Base-by-base conservation (phyloP, 2,329 filamentous ascomycete species). In the Periconia digitata region DNA sequence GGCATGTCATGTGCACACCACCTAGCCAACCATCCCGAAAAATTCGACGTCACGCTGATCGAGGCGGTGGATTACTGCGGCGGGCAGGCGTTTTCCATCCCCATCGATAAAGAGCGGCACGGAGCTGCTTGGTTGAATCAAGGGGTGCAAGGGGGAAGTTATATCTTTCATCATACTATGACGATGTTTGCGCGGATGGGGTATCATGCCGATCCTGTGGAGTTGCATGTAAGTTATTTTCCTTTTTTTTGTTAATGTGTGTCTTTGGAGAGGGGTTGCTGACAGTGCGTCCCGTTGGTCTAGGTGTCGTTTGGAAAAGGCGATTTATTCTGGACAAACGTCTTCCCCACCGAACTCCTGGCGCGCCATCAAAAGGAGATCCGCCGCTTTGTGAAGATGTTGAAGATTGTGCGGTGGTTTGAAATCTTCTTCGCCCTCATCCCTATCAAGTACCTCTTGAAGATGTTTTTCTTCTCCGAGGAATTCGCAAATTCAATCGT, bases 401-500 rank as follows among this genome's bases (percentile, higher is more conserved):
- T 85, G 47, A 80, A 76, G 45, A 70, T 85, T 16, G 75, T 85
- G 10, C 78, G 82, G 40, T 80, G 75, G 76, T 80, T 82, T n/a
- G 79, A 85, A 72, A 64, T 84, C 1, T 60, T 85, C 24, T 76
- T 86, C 40, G 82, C 80, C 0, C 66, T 86, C 2, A 62, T 86
- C 1, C 84, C 74, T 0, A 83, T 90, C 59, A 84, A 82, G 50
- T 69, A 83, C 27, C 78, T 90, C 64, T 76, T 90, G 57, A 81
- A 81, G 47, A 67, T 89, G 43, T 89, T 88, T 68, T 73, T 82
- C 47, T 90, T 90, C 70, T 85, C 77, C 47, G 77, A 81, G 8
- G 85, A 87, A 46, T 91, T 90, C 62, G 81, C 80, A 15, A 85
- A 90, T 60, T 84, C 83, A 29, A 85, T 90, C 69, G 83, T 86